Evolutionary conservation across 305 asterid species (phyloP).

Genomic region (Fraxinus sp.): DNA sequence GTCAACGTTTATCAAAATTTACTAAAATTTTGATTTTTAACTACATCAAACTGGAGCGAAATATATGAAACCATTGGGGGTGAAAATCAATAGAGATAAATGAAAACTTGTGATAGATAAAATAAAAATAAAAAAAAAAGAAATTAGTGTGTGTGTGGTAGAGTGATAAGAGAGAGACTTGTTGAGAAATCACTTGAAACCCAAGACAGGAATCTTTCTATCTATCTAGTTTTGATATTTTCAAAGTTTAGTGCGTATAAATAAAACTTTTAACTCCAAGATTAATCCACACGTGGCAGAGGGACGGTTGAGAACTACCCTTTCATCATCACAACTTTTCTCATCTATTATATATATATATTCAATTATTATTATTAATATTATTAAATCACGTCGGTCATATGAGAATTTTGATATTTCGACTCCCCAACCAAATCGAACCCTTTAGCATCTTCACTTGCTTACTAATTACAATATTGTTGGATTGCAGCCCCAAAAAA

Average conservation of each 20-base stretch:
- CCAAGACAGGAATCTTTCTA: background rate
- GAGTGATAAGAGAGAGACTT: background rate
- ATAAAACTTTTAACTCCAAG: background rate
- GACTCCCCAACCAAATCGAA: background rate
- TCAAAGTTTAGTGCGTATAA: background rate
- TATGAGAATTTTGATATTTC: background rate
- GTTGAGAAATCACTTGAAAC: background rate
- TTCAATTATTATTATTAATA: background rate
- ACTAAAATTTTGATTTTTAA: too few species aligned
- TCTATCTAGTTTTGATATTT: background rate
- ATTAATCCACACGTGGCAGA: background rate
- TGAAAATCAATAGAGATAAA: background rate
- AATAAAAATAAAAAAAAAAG: too few species aligned
- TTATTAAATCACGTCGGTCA: background rate
- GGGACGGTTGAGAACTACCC: background rate
- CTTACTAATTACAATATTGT: background rate
- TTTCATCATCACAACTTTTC: background rate
- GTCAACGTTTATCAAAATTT: too few species aligned
- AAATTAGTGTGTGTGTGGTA: background rate
- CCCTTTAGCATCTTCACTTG: background rate
- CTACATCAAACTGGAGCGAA: background rate
- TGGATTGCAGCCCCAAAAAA: background rate
- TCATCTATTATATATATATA: background rate
- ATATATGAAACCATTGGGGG: background rate
- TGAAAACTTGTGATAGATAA: background rate